Percentiles rank a stretch among this genome's conserved stretches.
Conservation (phyloP, 768 basidiomycete species). For the Agaricus blazei region DNA sequence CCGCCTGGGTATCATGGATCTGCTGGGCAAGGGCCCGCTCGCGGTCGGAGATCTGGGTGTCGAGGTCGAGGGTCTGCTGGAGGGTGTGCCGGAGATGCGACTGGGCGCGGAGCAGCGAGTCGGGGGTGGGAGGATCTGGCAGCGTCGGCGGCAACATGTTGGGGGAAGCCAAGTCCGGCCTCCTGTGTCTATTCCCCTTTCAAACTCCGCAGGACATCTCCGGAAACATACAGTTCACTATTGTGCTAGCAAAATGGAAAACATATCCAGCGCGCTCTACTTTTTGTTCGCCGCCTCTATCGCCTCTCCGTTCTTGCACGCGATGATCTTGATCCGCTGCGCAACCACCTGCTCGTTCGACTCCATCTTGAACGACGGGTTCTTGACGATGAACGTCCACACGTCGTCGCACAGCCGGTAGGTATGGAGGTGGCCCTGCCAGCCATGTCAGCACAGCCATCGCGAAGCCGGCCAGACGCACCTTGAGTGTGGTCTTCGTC, state of each 20-base stretch:
- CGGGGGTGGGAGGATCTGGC: conserved; percentile 56
- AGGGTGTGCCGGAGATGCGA: conserved; percentile 33
- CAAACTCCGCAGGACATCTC: conserved; percentile 18
- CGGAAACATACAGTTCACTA: conserved; percentile 3
- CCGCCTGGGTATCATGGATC: conserved; percentile 45
- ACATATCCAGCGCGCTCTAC: not conserved
- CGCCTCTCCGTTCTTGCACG: conserved; percentile 93
- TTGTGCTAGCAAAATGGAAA: not conserved
- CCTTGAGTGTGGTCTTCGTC: conserved; percentile 91
- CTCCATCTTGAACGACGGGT: conserved; percentile 95
- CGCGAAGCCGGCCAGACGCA: conserved; percentile 22
- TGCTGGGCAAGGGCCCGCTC: conserved; percentile 55
- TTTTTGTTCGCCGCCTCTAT: conserved; percentile 80
- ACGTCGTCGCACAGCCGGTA: conserved; percentile 95
- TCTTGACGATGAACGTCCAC: conserved; percentile 97
- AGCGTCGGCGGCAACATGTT: conserved; percentile 18
- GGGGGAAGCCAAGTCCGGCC: conserved; percentile 3
- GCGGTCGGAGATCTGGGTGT: conserved; percentile 43
- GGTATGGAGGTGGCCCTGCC: conserved; percentile 83
- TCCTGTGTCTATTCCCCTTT: conserved; percentile 1
- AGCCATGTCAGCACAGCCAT: not conserved
- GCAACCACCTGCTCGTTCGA: conserved; percentile 71
- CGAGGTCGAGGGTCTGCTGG: conserved; percentile 29
- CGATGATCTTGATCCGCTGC: conserved; percentile 92
- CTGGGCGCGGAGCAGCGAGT: conserved; percentile 49